Evolutionary conservation across 805 yeast genomes (phyloP), one percentile per base, ranked within the genome.

Genomic region (Starmera quercuum): DNA sequence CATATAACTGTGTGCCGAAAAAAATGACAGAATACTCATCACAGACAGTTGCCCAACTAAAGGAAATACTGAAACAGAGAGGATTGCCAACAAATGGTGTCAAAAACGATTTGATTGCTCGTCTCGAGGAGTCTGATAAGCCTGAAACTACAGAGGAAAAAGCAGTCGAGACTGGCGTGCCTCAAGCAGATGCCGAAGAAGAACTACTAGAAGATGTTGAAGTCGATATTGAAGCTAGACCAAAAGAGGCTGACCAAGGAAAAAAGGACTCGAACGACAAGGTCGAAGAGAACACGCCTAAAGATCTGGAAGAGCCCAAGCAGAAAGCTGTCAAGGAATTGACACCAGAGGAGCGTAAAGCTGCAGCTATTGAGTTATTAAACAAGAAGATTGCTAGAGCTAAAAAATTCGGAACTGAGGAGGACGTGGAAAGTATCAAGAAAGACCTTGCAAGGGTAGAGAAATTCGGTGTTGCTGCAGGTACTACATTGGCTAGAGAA

Each of bases 1-100:
- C n/a, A n/a, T n/a, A n/a, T n/a, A n/a, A n/a, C n/a, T n/a, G n/a
- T n/a, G n/a, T n/a, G n/a, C 20, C 7, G 5, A 32, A 26, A 27
- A 41, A 30, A 36, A 75, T 75, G 79, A 43, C 74, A 13, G 68
- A 68, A 9, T 80, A 77, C 53, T 52, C 74, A n/a, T 51, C 77
- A n/a, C 68, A 74, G 42, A 80, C 88, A 3, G 96, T 87, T 33
- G 77, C 80, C 14, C 95, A 87, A 63, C 70, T 90, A 57, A 88
- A 84, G 55, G 95, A 83, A 41, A 50, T 73, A 36, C 69, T 90
- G 47, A 79, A 80, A 47, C 58, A 68, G 16, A 76, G 78, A 40
- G 82, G 80, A 1, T 69, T 90, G 32, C 56, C 92, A 3, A 64
- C 66, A 6, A 72, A 72, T 26, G 97, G 97, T 16, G 78, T 84